Evolutionary conservation across 768 basidiomycete genomes (phyloP).

Genomic region (Auricularia cornea): DNA sequence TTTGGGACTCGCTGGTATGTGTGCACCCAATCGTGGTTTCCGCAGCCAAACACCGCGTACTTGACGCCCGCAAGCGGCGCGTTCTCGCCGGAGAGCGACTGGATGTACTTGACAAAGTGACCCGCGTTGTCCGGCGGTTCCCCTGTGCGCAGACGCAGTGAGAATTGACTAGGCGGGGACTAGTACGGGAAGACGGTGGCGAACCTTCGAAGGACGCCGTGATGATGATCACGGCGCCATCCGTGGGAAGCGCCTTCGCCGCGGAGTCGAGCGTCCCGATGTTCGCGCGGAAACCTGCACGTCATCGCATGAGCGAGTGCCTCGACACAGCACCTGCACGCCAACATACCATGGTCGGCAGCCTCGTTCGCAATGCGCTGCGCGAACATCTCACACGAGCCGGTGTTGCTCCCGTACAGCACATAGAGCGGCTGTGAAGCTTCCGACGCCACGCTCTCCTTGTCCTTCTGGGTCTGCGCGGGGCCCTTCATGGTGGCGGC

Average conservation of each 20-base stretch:
- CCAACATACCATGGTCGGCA: constrained; percentile 25
- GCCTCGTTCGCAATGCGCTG: constrained; percentile 36
- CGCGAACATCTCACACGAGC: constrained; percentile 41
- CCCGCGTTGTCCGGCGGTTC: constrained; percentile 43
- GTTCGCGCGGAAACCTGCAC: constrained; percentile 30
- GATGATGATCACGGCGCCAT: constrained; percentile 38
- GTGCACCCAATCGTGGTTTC: constrained; percentile 17
- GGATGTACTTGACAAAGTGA: constrained; percentile 31
- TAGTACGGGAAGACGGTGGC: neutral
- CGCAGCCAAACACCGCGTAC: constrained; percentile 17
- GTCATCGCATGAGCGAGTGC: neutral
- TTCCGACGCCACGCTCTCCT: neutral
- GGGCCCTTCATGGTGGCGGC: neutral
- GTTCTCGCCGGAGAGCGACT: neutral
- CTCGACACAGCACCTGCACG: no score
- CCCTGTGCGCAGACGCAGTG: constrained; percentile 22
- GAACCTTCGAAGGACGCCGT: constrained; percentile 42
- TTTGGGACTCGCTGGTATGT: constrained; percentile 15
- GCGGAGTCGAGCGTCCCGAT: constrained; percentile 35
- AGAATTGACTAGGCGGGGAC: neutral
- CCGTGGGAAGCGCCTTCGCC: constrained; percentile 29
- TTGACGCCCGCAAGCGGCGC: neutral
- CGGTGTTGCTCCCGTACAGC: constrained; percentile 40
- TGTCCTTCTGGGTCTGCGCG: no score
- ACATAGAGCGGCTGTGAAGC: constrained; percentile 26